phyloP scores from a whole-genome alignment of 1,284 basidiomycete genomes.

The Heliocybe sulcata region DNA sequence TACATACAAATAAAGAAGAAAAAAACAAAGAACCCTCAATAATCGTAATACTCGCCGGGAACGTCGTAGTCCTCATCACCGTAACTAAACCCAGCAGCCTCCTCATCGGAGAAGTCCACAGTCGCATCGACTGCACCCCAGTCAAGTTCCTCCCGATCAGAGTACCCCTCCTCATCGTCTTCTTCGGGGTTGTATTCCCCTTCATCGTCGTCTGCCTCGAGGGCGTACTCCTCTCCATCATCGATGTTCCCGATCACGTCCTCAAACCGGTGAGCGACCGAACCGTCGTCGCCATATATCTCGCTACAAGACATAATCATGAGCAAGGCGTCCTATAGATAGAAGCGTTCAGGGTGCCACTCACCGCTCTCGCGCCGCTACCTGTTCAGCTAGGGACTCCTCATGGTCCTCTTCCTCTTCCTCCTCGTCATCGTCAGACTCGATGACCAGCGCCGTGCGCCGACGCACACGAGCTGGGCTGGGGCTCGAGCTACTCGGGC shows the following conservation, averaged over 20 bases:
- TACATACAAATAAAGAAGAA: too few relatives aligned
- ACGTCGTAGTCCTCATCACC: too few relatives aligned
- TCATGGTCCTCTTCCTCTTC: neutral
- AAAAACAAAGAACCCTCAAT: too few relatives aligned
- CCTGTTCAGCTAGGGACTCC: neutral
- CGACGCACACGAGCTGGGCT: neutral
- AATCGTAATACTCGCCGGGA: too few relatives aligned
- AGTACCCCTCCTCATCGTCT: neutral
- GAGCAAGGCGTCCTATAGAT: neutral
- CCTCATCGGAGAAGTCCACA: too few relatives aligned
- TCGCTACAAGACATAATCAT: neutral
- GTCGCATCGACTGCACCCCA: too few relatives aligned
- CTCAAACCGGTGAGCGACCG: neutral
- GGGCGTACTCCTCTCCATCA: too few relatives aligned
- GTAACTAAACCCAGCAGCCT: too few relatives aligned
- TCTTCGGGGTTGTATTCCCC: neutral
- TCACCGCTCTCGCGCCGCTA: neutral
- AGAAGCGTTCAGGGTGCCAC: neutral
- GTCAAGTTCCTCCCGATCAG: neutral
- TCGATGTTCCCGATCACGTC: too few relatives aligned
- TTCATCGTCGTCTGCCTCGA: neutral
- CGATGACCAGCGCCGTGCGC: neutral
- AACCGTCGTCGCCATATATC: constrained; percentile 2
- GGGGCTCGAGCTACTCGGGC: neutral
- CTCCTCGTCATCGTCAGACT: neutral